phyloP scores from a whole-genome alignment of 2,329 filamentous ascomycete species.

The Paramyrothecium sp. region DNA sequence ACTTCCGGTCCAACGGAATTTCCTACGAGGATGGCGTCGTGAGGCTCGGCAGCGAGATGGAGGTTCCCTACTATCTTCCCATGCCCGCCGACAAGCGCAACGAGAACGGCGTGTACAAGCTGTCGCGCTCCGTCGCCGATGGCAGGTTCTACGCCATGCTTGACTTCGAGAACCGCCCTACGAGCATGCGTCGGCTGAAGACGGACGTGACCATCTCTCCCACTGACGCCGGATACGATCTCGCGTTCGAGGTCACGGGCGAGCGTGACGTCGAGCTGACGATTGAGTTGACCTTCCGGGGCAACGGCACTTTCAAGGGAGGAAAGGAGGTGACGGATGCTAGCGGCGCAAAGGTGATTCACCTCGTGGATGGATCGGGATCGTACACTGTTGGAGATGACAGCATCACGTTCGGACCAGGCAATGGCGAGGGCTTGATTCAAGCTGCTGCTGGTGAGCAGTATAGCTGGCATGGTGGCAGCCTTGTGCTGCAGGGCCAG shows the following conservation, averaged over 20 bases:
- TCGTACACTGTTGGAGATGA: conserved; percentile 11
- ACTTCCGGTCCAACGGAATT: conserved; percentile 15
- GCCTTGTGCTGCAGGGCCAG: conserved; percentile 8
- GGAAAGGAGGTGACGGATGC: conserved; percentile 3
- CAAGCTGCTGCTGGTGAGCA: conserved; percentile 11
- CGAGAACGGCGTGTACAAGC: conserved; percentile 9
- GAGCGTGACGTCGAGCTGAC: conserved; percentile 15
- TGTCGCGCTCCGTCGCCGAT: conserved; percentile 11
- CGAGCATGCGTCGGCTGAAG: conserved; percentile 12
- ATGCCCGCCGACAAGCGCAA: conserved; percentile 12
- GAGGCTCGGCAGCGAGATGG: conserved; percentile 10
- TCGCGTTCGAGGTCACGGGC: conserved; percentile 13
- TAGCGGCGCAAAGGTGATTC: conserved; percentile 7
- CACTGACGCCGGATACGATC: conserved; percentile 10
- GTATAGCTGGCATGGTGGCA: conserved; percentile 14
- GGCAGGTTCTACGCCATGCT: conserved; percentile 15
- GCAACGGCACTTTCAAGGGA: conserved; percentile 9
- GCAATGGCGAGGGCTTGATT: conserved; percentile 11
- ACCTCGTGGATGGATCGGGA: conserved; percentile 11
- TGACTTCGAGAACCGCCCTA: conserved; percentile 15
- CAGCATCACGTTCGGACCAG: conserved; percentile 13
- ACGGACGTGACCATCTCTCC: conserved; percentile 11
- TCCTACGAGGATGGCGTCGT: conserved; percentile 4
- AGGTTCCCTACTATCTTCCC: conserved; percentile 15
- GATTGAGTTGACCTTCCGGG: conserved; percentile 14